Evolutionary conservation across 345 rosid genomes (phyloP), one percentile per base, ranked within the genome.

Genomic region (Firmiana major): DNA sequence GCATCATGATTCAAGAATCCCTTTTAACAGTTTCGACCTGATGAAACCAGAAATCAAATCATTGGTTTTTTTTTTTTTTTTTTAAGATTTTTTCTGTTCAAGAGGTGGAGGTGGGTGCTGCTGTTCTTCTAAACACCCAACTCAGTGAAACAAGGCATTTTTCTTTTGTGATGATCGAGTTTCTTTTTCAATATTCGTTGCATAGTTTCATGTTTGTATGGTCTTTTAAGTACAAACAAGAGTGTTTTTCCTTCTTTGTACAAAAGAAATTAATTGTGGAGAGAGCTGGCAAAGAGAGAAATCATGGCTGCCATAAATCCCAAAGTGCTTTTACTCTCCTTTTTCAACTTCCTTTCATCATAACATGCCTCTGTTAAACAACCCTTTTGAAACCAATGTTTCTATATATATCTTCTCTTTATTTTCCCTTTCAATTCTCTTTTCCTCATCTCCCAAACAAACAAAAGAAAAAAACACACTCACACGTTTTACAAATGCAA

Each of bases 171-270:
- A 48, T 64, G n/a, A 57, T 77, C 48, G 54, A 78, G 24, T 46
- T 9, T 22, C 59, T 68, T 36, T 9, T 9, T 24, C 28, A 22
- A 17, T 64, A 70, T 17, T 21, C 43, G 53, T 80, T 78, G 65
- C 79, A 76, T 62, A 45, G 51, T 78, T 76, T 63, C 46, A 74
- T 72, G 78, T 31, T 65, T 76, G n/a, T 71, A 57, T 34, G 54
- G 54, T n/a, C 70, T 76, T 78, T 78, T 69, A 73, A 77, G 84
- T 80, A 84, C 79, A 74, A 31, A 82, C 74, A 13, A n/a, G 59
- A 40, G 55, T 75, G 81, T 75, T 66, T 80, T 48, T 62, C 84
- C 80, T 86, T 80, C 82, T 78, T 76, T 76, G 34, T 49, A 68
- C 76, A 76, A 21, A 31, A 31, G 0, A 31, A 31, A 31, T 31